phyloP scores from a whole-genome alignment of 2,329 filamentous ascomycete species.

The Tolypocladium tropicale region DNA sequence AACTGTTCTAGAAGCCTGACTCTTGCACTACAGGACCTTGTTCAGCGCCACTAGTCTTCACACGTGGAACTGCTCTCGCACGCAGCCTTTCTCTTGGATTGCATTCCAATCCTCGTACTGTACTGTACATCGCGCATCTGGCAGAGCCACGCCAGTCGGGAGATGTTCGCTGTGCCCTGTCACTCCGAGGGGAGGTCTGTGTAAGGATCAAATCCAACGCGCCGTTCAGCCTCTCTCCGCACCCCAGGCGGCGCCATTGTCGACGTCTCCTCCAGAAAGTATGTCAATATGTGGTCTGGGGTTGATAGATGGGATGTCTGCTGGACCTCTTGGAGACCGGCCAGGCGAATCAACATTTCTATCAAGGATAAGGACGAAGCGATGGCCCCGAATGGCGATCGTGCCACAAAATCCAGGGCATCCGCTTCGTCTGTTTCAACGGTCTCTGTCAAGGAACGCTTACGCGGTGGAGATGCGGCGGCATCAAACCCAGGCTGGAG shows the following conservation, averaged over 20 bases:
- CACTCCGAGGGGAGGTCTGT: constrained; percentile 29
- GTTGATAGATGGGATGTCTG: constrained; percentile 84
- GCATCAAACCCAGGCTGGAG: constrained; percentile 12
- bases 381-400: constrained; percentile 41
- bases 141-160: constrained; percentile 9
- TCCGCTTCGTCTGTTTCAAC: constrained; percentile 2
- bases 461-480: constrained; percentile 1
- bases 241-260: constrained; percentile 36
- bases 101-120: no score
- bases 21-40: no score
- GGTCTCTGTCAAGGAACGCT: not conserved
- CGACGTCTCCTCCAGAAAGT: constrained; percentile 62
- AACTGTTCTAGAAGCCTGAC: no score
- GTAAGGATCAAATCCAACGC: constrained; percentile 48
- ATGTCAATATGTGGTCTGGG: constrained; percentile 78
- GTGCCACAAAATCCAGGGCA: constrained; percentile 20
- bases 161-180: not conserved
- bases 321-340: constrained; percentile 83
- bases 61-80: no score
- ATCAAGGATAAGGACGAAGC: constrained; percentile 60
- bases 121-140: not conserved
- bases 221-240: constrained; percentile 34
- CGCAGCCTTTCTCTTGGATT: no score
- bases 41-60: not conserved
- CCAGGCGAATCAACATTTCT: constrained; percentile 78